Evolutionary conservation across 2,329 filamentous ascomycete species (phyloP).

Genomic region (Penicillium sp.): DNA sequence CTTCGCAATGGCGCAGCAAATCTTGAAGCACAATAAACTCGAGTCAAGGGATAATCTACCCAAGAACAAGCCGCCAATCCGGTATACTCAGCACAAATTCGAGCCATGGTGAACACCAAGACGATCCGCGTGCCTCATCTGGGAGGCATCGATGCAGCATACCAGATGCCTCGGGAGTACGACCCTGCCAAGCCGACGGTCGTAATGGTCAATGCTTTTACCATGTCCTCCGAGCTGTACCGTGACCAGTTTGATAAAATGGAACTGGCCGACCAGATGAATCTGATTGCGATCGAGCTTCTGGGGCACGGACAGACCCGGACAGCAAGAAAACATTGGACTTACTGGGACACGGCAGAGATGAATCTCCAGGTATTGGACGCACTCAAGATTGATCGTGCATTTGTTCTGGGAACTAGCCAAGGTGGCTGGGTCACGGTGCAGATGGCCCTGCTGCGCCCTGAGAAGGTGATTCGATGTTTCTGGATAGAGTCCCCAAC

Average conservation of each 20-base stretch:
- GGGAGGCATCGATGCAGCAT: slow-evolving; percentile 53
- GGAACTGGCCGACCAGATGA: slow-evolving; percentile 43
- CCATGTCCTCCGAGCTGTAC: slow-evolving; percentile 52
- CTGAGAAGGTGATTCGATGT: slow-evolving; percentile 43
- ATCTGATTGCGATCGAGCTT: slow-evolving; percentile 57
- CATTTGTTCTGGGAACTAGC: slow-evolving; percentile 54
- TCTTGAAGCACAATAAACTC: background rate
- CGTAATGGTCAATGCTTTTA: slow-evolving; percentile 56
- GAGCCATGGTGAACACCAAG: slow-evolving; percentile 27
- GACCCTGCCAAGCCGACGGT: slow-evolving; percentile 56
- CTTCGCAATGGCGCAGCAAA: background rate
- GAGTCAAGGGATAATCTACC: background rate
- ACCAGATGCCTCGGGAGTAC: slow-evolving; percentile 48
- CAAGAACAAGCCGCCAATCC: background rate
- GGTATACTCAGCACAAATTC: too few species aligned
- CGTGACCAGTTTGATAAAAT: slow-evolving; percentile 42
- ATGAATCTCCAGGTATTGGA: slow-evolving; percentile 60
- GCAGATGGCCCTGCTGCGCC: slow-evolving; percentile 56
- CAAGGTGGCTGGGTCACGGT: slow-evolving; percentile 58
- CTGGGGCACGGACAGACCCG: slow-evolving; percentile 56
- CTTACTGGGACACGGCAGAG: slow-evolving; percentile 58
- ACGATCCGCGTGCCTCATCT: slow-evolving; percentile 52
- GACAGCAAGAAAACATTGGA: slow-evolving; percentile 50
- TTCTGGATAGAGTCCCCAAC: background rate
- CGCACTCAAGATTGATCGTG: slow-evolving; percentile 46